phyloP scores from a whole-genome alignment of 164 flowering plant genomes.

The Magnolia kwangsiensis region DNA sequence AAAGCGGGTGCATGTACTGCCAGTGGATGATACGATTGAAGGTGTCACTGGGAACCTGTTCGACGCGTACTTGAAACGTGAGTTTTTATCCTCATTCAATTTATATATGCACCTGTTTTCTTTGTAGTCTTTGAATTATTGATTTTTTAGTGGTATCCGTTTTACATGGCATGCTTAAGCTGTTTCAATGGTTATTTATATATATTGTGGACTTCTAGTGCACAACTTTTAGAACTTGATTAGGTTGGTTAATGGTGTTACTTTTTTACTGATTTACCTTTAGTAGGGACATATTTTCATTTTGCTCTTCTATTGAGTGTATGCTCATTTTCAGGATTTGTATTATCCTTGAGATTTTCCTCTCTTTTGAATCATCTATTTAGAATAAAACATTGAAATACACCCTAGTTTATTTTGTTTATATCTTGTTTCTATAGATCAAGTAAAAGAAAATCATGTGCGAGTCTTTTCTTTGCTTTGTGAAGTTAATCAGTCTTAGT shows the following conservation, averaged over 20 bases:
- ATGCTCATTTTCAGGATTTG: no score
- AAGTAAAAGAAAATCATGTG: no score
- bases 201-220: not conserved
- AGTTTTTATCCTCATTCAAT: slow-evolving; percentile 21
- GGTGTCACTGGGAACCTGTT: slow-evolving; percentile 80
- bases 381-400: no score
- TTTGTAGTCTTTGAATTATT: not conserved
- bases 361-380: no score
- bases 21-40: slow-evolving; percentile 81
- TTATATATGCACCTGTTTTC: not conserved
- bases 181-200: not conserved
- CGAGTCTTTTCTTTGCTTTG: no score
- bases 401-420: no score
- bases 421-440: no score
- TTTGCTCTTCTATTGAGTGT: no score
- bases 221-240: not conserved
- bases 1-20: slow-evolving; percentile 81
- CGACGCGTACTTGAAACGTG: slow-evolving; percentile 82
- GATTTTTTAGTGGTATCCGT: not conserved
- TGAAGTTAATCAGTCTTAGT: no score
- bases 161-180: not conserved
- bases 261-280: not conserved
- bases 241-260: not conserved
- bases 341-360: no score
- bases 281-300: not conserved